Conservation (phyloP, 768 basidiomycete species). For the Collybia mongolica region DNA sequence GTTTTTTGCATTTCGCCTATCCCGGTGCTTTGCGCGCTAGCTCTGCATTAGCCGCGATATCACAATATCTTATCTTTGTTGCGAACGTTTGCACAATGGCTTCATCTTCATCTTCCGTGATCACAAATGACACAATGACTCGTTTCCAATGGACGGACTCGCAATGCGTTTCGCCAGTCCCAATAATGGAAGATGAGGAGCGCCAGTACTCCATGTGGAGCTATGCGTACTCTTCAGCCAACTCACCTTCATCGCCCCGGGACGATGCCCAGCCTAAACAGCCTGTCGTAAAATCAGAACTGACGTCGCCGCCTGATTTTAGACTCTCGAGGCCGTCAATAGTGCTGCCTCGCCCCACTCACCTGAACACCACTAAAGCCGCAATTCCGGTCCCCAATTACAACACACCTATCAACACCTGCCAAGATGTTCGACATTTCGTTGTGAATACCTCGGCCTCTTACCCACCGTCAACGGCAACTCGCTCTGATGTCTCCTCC, state of each 20-base stretch:
- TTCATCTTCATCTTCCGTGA: neutral
- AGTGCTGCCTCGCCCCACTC: conserved; percentile 43
- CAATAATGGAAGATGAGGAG: conserved; percentile 6
- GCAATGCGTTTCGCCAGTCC: neutral
- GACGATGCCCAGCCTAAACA: conserved; percentile 4
- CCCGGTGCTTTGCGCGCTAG: neutral
- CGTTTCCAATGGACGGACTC: neutral
- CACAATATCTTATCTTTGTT: neutral
- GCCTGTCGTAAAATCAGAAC: conserved; percentile 35
- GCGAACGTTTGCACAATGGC: neutral
- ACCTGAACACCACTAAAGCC: conserved; percentile 29
- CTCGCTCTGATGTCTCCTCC: conserved; percentile 39
- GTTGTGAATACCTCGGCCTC: conserved; percentile 50
- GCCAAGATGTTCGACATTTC: conserved; percentile 46
- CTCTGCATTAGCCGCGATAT: neutral
- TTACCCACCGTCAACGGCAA: conserved; percentile 34
- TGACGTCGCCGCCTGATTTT: conserved; percentile 50
- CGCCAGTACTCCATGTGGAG: conserved; percentile 6
- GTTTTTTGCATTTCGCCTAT: neutral
- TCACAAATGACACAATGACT: conserved; percentile 6
- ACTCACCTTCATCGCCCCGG: neutral
- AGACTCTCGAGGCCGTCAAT: conserved; percentile 52
- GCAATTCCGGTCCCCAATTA: conserved; percentile 51
- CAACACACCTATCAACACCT: conserved; percentile 26
- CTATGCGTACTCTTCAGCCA: conserved; percentile 1